Conservation (phyloP, 2,329 filamentous ascomycete genomes). For the Botrytis elliptica region DNA sequence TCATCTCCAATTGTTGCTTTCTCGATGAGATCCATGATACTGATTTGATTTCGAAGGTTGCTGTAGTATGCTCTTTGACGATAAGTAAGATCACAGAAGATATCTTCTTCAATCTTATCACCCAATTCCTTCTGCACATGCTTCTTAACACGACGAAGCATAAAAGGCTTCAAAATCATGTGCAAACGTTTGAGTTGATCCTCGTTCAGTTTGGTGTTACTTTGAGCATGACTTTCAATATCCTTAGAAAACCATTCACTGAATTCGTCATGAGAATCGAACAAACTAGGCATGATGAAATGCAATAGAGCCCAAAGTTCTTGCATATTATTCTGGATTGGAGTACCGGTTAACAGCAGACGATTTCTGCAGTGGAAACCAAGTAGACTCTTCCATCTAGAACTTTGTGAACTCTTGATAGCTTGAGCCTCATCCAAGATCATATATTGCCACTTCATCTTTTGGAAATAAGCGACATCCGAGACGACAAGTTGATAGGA, state of each 20-base stretch:
- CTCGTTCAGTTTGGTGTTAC: constrained; percentile 99
- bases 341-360: constrained; percentile 89
- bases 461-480: constrained; percentile 96
- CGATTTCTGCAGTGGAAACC: constrained; percentile 95
- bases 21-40: constrained; percentile 96
- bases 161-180: constrained; percentile 99
- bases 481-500: constrained; percentile 97
- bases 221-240: constrained; percentile 97
- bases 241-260: constrained; percentile 94
- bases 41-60: constrained; percentile 94
- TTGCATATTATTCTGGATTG: constrained; percentile 99
- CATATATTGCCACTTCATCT: constrained; percentile 99
- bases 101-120: constrained; percentile 95
- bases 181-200: constrained; percentile 95
- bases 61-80: constrained; percentile 91
- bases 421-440: constrained; percentile 98
- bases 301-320: constrained; percentile 96
- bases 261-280: constrained; percentile 90
- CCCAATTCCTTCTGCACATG: constrained; percentile 98
- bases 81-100: constrained; percentile 96
- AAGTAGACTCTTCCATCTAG: constrained; percentile 92
- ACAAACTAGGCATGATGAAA: constrained; percentile 99
- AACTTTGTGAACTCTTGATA: constrained; percentile 97
- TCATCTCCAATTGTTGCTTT: constrained; percentile 94
- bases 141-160: constrained; percentile 99